A percentile compares a stretch with the other conserved stretches of the same genome.
phyloP scores from a whole-genome alignment of 257 asterid species.

The Solanum infundibuliforme region DNA sequence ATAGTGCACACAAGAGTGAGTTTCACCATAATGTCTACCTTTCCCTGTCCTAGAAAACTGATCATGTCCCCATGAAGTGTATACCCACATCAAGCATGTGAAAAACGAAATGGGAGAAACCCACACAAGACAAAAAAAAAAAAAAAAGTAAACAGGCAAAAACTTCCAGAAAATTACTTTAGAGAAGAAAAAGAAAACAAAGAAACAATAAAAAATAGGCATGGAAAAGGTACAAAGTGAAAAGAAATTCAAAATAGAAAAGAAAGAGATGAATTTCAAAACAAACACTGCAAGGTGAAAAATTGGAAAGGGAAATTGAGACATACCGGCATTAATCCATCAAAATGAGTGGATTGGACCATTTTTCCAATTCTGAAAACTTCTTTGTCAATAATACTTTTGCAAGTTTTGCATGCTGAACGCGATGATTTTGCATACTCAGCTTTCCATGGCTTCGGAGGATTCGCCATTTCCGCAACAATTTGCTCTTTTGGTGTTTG shows the following conservation, averaged over 20 bases:
- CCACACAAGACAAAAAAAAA: not conserved
- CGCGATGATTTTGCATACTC: constrained; percentile 93
- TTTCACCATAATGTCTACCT: not conserved
- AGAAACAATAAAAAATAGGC: not conserved
- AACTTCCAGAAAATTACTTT: not conserved
- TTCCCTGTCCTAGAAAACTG: not conserved
- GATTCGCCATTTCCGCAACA: constrained; percentile 53
- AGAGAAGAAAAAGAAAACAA: too few relatives aligned
- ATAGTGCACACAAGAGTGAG: not conserved
- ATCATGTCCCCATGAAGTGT: not conserved
- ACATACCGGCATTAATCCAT: constrained; percentile 88
- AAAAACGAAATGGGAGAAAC: not conserved
- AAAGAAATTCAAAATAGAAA: not conserved
- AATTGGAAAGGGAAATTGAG: not conserved
- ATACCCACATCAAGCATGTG: not conserved
- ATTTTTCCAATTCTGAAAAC: constrained; percentile 80
- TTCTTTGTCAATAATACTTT: constrained; percentile 29
- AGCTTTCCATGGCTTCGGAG: constrained; percentile 84
- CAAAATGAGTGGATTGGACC: constrained; percentile 84
- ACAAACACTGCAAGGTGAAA: not conserved
- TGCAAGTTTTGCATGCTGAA: constrained; percentile 79
- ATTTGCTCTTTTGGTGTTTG: not conserved
- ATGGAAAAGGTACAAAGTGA: not conserved
- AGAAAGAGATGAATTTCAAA: not conserved
- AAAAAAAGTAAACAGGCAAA: not conserved